Conservation (phyloP, 2,329 filamentous ascomycete species). For the Penicillium sumatraense region DNA sequence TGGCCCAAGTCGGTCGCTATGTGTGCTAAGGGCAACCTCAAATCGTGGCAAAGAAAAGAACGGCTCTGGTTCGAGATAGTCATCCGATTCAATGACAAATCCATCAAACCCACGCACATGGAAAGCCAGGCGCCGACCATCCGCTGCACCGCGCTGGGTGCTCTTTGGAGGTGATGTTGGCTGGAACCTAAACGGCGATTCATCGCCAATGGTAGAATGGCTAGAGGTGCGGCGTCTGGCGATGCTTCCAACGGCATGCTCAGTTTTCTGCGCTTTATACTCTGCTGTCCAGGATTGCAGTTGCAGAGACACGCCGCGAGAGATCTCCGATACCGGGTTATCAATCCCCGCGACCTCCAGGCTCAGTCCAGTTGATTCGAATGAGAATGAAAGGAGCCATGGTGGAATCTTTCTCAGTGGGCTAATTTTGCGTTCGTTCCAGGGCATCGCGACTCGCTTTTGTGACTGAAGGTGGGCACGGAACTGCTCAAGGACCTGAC, state of each 20-base stretch:
- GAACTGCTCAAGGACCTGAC: slow-evolving; percentile 86
- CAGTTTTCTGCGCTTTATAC: slow-evolving; percentile 80
- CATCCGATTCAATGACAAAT: slow-evolving; percentile 84
- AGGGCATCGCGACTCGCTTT: slow-evolving; percentile 59
- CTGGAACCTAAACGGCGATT: slow-evolving; percentile 59
- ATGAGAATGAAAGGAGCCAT: slow-evolving; percentile 82
- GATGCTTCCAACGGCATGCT: slow-evolving; percentile 52
- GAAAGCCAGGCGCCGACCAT: slow-evolving; percentile 80
- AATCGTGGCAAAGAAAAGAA: slow-evolving; percentile 86
- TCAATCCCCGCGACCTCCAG: slow-evolving; percentile 91
- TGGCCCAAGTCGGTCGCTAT: slow-evolving; percentile 83
- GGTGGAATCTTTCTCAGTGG: slow-evolving; percentile 77
- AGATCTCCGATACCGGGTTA: slow-evolving; percentile 77
- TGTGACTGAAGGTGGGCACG: slow-evolving; percentile 68
- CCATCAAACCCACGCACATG: slow-evolving; percentile 85
- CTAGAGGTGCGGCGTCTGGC: slow-evolving; percentile 75
- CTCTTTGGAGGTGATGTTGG: slow-evolving; percentile 54
- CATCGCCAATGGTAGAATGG: slow-evolving; percentile 68
- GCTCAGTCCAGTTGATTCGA: slow-evolving; percentile 88
- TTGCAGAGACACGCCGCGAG: slow-evolving; percentile 81
- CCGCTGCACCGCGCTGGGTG: slow-evolving; percentile 55
- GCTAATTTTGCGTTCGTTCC: slow-evolving; percentile 61
- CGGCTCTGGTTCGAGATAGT: slow-evolving; percentile 81
- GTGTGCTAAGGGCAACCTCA: slow-evolving; percentile 82
- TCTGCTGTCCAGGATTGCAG: slow-evolving; percentile 86